phyloP scores from a whole-genome alignment of 2,329 filamentous ascomycete species.

The Arthrobotrys musiformis region DNA sequence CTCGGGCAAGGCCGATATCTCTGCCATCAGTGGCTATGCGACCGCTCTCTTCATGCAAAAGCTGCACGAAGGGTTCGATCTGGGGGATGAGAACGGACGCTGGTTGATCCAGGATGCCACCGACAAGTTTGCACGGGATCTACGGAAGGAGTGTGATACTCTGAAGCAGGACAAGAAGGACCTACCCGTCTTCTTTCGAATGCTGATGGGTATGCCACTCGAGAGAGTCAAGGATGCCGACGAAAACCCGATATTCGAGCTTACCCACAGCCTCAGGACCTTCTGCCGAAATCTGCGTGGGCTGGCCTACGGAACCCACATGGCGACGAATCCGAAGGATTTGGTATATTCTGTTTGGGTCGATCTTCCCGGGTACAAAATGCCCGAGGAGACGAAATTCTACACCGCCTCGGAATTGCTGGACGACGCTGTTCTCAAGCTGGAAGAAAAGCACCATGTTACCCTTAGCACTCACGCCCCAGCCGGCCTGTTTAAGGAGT shows the following conservation, averaged over 20 bases:
- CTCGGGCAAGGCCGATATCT: constrained; percentile 49
- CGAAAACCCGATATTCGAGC: constrained; percentile 41
- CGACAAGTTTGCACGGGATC: constrained; percentile 45
- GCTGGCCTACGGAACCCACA: constrained; percentile 47
- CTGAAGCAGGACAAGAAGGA: constrained; percentile 45
- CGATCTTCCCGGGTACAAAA: constrained; percentile 47
- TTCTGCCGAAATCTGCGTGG: constrained; percentile 51
- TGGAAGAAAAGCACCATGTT: constrained; percentile 49
- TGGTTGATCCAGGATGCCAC: constrained; percentile 47
- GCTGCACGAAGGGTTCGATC: constrained; percentile 50
- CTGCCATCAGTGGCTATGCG: constrained; percentile 46
- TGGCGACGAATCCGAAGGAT: constrained; percentile 44
- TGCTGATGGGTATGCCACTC: constrained; percentile 39
- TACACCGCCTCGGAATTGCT: constrained; percentile 31
- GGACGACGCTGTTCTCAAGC: constrained; percentile 46
- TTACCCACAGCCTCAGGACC: constrained; percentile 47
- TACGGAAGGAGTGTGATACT: constrained; percentile 42
- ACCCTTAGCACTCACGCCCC: constrained; percentile 51
- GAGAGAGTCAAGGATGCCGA: constrained; percentile 45
- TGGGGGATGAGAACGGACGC: constrained; percentile 40
- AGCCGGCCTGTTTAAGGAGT: constrained; percentile 46
- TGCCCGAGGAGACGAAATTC: constrained; percentile 37
- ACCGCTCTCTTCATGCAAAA: constrained; percentile 53
- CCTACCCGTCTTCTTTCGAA: constrained; percentile 42
- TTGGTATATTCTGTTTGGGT: constrained; percentile 47